These are phyloP conservation scores for Puccinia triticina DNA, from an alignment of 1,284 basidiomycete genomes.

Conservation along the genomic window DNA sequence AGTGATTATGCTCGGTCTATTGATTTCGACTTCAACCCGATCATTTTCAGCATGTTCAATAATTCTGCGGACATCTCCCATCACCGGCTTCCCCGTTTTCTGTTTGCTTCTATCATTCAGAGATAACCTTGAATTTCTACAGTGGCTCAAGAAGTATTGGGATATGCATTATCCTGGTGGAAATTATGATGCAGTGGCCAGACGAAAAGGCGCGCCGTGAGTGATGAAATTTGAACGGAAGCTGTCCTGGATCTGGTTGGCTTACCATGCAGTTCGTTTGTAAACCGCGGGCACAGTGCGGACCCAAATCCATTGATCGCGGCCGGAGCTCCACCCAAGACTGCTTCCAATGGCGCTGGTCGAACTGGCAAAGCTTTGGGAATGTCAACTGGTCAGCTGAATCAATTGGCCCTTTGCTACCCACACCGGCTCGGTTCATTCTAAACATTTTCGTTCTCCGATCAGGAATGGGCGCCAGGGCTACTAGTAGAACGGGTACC, in stretches of 20 bases:
- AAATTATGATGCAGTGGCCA: conserved; percentile 81
- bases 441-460: background rate
- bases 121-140: conserved; percentile 97
- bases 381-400: conserved; percentile 18
- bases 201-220: conserved; percentile 70
- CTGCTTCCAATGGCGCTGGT: conserved; percentile 54
- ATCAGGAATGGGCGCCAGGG: conserved; percentile 30
- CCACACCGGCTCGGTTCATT: background rate
- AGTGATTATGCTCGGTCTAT: conserved; percentile 59
- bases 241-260: background rate
- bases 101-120: conserved; percentile 60
- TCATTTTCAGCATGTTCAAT: background rate
- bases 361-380: conserved; percentile 23
- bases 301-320: conserved; percentile 49
- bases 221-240: conserved; percentile 34
- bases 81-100: background rate
- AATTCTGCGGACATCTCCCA: background rate
- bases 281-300: conserved; percentile 7
- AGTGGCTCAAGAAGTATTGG: conserved; percentile 98
- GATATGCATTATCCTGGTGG: conserved; percentile 86
- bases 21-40: background rate
- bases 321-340: conserved; percentile 32
- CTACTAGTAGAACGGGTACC: conserved; percentile 40
- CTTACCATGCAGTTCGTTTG: background rate
- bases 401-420: background rate